Evolutionary conservation across 495 filamentous ascomycete species (phyloP).

Genomic region (Hypomontagnella submonticulosa): DNA sequence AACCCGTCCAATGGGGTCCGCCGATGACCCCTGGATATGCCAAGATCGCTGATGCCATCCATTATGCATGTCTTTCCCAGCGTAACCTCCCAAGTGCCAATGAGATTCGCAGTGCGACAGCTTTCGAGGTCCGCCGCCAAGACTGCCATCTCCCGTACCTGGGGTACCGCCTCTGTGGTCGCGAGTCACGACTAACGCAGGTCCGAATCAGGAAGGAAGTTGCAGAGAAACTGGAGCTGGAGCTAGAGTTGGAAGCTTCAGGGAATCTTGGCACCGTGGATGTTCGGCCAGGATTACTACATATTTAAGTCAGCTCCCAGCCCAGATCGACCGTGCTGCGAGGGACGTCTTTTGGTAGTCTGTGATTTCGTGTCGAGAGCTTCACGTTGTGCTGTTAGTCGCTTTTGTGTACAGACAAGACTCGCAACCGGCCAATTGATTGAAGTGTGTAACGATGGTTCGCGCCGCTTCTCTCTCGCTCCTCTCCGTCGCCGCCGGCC

Average conservation of each 20-base stretch:
- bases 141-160: constrained; percentile 25
- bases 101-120: constrained; percentile 25
- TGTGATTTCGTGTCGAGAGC: background rate
- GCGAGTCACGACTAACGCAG: constrained; percentile 4
- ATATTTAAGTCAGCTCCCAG: constrained; percentile 12
- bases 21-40: constrained; percentile 18
- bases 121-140: constrained; percentile 13
- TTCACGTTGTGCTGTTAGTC: background rate
- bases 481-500: constrained; percentile 25
- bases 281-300: background rate
- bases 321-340: background rate
- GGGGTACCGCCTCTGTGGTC: constrained; percentile 7
- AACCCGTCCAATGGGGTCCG: constrained; percentile 6
- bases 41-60: constrained; percentile 32
- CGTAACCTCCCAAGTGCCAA: constrained; percentile 36
- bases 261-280: constrained; percentile 1
- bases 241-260: constrained; percentile 5
- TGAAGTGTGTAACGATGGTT: constrained; percentile 28
- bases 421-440: background rate
- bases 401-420: background rate
- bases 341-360: background rate
- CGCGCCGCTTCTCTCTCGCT: constrained; percentile 16
- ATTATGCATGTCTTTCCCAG: constrained; percentile 20
- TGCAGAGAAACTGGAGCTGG: constrained; percentile 11
- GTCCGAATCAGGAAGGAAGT: constrained; percentile 25